Evolutionary conservation across 2,329 filamentous ascomycete species (phyloP), one percentile per base, ranked within the genome.

Genomic region (Ceratocystis smalleyi): DNA sequence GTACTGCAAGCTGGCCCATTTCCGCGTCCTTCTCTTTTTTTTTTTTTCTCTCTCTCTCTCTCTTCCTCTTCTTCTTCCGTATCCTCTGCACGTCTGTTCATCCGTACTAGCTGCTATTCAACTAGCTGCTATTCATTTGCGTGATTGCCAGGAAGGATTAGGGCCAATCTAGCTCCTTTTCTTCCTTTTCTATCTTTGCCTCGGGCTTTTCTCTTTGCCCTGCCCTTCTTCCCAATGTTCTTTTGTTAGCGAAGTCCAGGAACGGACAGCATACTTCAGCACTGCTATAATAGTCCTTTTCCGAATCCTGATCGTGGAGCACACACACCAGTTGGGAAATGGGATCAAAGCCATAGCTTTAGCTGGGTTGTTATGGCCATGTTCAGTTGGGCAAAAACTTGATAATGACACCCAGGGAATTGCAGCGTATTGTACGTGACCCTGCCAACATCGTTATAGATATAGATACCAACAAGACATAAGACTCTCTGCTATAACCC

Each of bases 261-360:
- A 57, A 57, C 54, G n/a, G 27, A 27, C 27, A 35, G n/a, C 15
- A 57, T 32, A 35, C 32, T 35, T 57, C 30, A 32, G 54, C 27
- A 24, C 54, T 57, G 54, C 3, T 57, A 57, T 57, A 57, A 24
- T 6, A 57, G 30, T 5, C 30, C 54, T 57, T 57, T 32, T 32
- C 24, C 54, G 27, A 24, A 57, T 57, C 54, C 54, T 57, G 54
- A 57, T 35, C 54, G 54, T 57, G 54, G 54, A 57, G 27, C 54
- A 57, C 54, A 19, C 6, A 35, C 27, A 40, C 27, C 17, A 35
- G 47, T 35, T 6, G 54, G 54, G 27, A 57, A 57, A 57, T 57
- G 15, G 54, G 54, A 57, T 57, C 5, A 24, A 57, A 57, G 27
- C 54, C 30, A 57, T 57, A 35, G 54, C 54, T 57, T 57, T 57